Evolutionary conservation across 192 early-diverging fungal species (phyloP), one percentile per base, ranked within the genome.

Genomic region (Umbelopsis isabellina): DNA sequence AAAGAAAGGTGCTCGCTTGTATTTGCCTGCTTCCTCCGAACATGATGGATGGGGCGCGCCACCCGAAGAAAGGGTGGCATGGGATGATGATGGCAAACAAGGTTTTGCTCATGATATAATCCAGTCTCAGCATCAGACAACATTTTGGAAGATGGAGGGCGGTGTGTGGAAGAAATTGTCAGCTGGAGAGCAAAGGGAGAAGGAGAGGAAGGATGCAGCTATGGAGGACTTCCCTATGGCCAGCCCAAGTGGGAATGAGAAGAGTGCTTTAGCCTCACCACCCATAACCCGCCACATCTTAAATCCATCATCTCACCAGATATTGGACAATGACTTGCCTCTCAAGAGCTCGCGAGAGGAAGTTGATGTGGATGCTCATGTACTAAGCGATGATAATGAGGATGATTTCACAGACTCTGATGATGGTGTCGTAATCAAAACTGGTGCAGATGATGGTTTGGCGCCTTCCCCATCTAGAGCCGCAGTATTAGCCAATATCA

Each of bases 21-120:
- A 37, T 25, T 35, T 61, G 6, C 55, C 55, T 2, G 55, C 55
- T 27, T 35, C 25, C 13, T 10, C 55, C 3, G 66, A 69, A 50
- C 30, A 16, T 18, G 72, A 74, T 18, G 72, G 72, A 1, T 78
- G 76, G 76, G 76, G 76, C 41, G 47, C 67, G 15, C 72, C 72
- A 11, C 68, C 65, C 2, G n/a, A n/a, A 16, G 65, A 70, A 45
- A 27, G 5, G 8, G 64, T 78, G 11, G 21, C 76, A 20, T 78
- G 76, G 76, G 15, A 49, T 18, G 76, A 78, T 49, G 2, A 46
- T 16, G 44, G 65, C 0, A 65, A 16, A 25, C 76, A 78, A 71
- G 76, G 76, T 9, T 78, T 70, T 37, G 68, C 61, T 44, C 27
- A 65, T 11, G 72, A 78, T 22, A 49, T 78, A n/a, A 67, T 78